Conservation (phyloP, 1,284 basidiomycete species). For the Apiotrichum brassicae region DNA sequence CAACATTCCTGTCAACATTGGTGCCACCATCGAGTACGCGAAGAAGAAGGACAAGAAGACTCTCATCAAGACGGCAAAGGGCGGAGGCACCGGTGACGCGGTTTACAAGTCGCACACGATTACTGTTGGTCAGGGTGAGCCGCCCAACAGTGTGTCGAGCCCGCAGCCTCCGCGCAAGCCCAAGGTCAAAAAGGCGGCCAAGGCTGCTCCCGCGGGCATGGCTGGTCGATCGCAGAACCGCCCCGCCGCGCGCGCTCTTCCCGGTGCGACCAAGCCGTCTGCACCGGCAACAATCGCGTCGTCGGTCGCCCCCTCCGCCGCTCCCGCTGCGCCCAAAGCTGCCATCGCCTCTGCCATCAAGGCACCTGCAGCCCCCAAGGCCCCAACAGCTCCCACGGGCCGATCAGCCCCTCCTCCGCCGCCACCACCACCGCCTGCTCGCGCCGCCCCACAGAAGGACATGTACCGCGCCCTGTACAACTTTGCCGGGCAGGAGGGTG, state of each 20-base stretch:
- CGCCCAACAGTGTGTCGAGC: slow-evolving; percentile 69
- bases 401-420: slow-evolving; percentile 49
- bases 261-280: slow-evolving; percentile 45
- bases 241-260: slow-evolving; percentile 41
- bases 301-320: slow-evolving; percentile 11
- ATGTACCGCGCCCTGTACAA: slow-evolving; percentile 80
- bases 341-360: background rate
- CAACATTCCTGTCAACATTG: slow-evolving; percentile 66
- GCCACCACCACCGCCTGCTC: slow-evolving; percentile 54
- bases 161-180: slow-evolving; percentile 84
- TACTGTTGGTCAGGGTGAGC: slow-evolving; percentile 80
- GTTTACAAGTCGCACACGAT: slow-evolving; percentile 92
- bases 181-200: slow-evolving; percentile 39
- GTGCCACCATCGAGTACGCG: slow-evolving; percentile 75
- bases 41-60: slow-evolving; percentile 98
- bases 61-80: slow-evolving; percentile 80
- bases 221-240: slow-evolving; percentile 29
- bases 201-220: slow-evolving; percentile 35
- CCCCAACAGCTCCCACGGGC: background rate
- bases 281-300: slow-evolving; percentile 36
- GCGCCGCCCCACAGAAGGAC: slow-evolving; percentile 62
- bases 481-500: slow-evolving; percentile 85
- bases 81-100: slow-evolving; percentile 79
- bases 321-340: background rate
- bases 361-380: background rate